A percentile compares a stretch with the other conserved stretches of the same genome.
Evolutionary conservation across 2,329 filamentous ascomycete genomes (phyloP).

Genomic region (Keithomyces neogunnii): DNA sequence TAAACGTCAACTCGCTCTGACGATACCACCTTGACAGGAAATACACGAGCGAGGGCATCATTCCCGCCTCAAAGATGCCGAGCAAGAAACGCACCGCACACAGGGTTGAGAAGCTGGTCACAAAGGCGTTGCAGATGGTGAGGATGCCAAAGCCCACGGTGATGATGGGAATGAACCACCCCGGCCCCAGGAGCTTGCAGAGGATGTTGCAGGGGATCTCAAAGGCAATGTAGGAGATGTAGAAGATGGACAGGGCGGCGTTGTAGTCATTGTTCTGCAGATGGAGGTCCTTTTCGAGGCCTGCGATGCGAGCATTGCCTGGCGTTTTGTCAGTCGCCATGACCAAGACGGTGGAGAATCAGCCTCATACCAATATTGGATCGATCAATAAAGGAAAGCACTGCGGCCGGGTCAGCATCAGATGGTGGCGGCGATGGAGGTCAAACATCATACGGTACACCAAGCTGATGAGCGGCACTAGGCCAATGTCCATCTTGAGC

Average conservation of each 20-base stretch:
- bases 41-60: slow-evolving; percentile 59
- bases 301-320: slow-evolving; percentile 52
- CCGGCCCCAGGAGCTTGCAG: slow-evolving; percentile 57
- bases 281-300: slow-evolving; percentile 44
- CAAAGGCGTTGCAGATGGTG: slow-evolving; percentile 54
- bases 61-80: slow-evolving; percentile 55
- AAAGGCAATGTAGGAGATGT: slow-evolving; percentile 57
- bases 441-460: slow-evolving; percentile 41
- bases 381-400: slow-evolving; percentile 49
- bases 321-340: neutral
- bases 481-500: slow-evolving; percentile 54
- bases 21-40: slow-evolving; percentile 58
- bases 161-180: slow-evolving; percentile 53
- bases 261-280: slow-evolving; percentile 55
- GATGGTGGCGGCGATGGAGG: neutral
- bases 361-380: slow-evolving; percentile 50
- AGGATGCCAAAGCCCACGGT: slow-evolving; percentile 49
- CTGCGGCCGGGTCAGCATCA: neutral
- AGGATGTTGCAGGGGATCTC: slow-evolving; percentile 54
- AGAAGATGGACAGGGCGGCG: slow-evolving; percentile 51
- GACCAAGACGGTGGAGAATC: neutral
- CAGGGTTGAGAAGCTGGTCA: slow-evolving; percentile 35
- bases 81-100: slow-evolving; percentile 52
- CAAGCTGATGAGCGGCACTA: slow-evolving; percentile 55
- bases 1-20: slow-evolving; percentile 52